These are phyloP conservation scores for Talaromyces ruber DNA, from an alignment of 495 filamentous ascomycete genomes.

Conservation along the genomic window DNA sequence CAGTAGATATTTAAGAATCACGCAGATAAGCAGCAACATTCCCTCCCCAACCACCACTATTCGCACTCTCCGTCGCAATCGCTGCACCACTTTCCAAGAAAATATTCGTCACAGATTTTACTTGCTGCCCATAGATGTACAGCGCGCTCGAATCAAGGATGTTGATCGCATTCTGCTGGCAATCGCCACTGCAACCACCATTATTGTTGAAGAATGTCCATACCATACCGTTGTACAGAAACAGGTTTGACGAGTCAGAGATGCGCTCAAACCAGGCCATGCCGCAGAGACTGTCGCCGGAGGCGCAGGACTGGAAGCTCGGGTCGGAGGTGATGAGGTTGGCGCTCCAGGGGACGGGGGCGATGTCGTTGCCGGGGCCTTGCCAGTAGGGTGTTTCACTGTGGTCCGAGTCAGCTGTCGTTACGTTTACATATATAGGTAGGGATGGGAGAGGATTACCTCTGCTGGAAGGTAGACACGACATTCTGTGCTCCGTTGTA, in stretches of 20 bases:
- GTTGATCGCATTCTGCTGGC: constrained; percentile 35
- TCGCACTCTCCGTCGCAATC: constrained; percentile 29
- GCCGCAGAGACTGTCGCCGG: constrained; percentile 26
- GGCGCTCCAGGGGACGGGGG: constrained; percentile 36
- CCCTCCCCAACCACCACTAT: constrained; percentile 50
- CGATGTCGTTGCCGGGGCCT: constrained; percentile 22
- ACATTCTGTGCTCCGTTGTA: constrained; percentile 38
- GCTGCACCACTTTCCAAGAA: constrained; percentile 20
- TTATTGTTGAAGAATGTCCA: constrained; percentile 44
- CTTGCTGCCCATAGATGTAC: constrained; percentile 35
- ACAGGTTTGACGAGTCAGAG: constrained; percentile 34
- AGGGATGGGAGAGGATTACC: neutral
- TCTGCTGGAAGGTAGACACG: constrained; percentile 35
- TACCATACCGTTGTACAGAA: constrained; percentile 44
- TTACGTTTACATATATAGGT: too few species aligned
- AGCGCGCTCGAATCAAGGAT: constrained; percentile 20
- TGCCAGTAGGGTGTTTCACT: constrained; percentile 42
- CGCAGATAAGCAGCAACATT: constrained; percentile 38
- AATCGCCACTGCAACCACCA: constrained; percentile 25
- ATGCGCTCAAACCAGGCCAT: constrained; percentile 33
- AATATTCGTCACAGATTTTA: constrained; percentile 34
- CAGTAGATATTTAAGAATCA: constrained; percentile 13
- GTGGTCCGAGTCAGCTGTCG: neutral
- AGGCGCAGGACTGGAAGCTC: constrained; percentile 23
- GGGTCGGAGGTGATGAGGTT: constrained; percentile 31